Conservation (phyloP, 371 early-diverging fungal genomes). For the Mucor sp. region DNA sequence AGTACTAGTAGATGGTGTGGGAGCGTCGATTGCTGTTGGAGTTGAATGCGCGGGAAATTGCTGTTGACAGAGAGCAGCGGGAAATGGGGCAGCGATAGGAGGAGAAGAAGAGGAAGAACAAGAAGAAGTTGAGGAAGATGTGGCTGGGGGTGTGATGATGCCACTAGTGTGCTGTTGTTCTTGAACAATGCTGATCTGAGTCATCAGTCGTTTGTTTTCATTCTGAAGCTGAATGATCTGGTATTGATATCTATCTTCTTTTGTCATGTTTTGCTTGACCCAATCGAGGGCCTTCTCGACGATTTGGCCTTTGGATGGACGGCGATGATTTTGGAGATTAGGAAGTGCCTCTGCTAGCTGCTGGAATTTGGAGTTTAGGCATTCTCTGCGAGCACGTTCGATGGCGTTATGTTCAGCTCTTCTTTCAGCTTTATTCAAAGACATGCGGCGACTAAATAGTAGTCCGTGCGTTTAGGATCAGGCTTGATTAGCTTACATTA, state of each 20-base stretch:
- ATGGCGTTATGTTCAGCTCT: conserved; percentile 77
- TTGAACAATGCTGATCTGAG: background rate
- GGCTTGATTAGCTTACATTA: background rate
- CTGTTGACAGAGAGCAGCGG: conserved; percentile 1
- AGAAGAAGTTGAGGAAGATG: background rate
- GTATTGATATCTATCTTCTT: conserved; percentile 39
- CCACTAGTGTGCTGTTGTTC: background rate
- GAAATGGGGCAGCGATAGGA: background rate
- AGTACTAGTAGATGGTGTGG: background rate
- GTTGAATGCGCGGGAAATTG: conserved; percentile 19
- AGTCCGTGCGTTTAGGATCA: background rate
- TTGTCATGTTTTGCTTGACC: conserved; percentile 36
- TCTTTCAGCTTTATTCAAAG: conserved; percentile 49
- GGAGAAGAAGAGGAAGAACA: background rate
- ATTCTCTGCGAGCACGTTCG: conserved; percentile 74
- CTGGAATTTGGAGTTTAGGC: conserved; percentile 67
- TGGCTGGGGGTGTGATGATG: background rate
- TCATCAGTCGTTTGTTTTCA: conserved; percentile 29
- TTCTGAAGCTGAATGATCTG: conserved; percentile 35
- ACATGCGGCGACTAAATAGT: conserved; percentile 5
- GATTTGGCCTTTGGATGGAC: conserved; percentile 74
- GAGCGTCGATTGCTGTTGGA: conserved; percentile 28
- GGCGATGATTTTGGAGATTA: conserved; percentile 60
- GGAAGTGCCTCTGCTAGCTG: conserved; percentile 69
- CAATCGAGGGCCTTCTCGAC: conserved; percentile 65